These are phyloP conservation scores for Phialophora expanda DNA, from an alignment of 2,329 filamentous ascomycete species.

Conservation along the genomic window DNA sequence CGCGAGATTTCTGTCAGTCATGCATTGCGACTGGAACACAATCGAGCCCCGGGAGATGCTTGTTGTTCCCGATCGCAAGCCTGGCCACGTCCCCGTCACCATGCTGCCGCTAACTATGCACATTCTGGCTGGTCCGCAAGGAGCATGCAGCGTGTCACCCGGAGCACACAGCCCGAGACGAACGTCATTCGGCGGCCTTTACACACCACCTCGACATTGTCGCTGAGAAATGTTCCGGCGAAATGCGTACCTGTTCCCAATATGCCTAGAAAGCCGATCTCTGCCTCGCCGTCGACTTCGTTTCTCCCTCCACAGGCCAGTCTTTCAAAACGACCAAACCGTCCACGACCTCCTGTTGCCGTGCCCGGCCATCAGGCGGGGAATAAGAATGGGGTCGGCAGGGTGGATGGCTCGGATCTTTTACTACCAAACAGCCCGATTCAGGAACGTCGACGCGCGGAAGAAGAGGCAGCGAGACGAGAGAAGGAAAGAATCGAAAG, in stretches of 20 bases:
- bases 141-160: neutral
- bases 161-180: neutral
- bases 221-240: constrained; percentile 11
- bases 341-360: constrained; percentile 2
- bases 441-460: neutral
- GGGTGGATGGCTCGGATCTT: neutral
- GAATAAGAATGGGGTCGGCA: neutral
- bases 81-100: neutral
- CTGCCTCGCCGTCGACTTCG: neutral
- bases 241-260: constrained; percentile 8
- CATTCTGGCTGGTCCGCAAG: neutral
- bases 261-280: constrained; percentile 15
- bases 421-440: constrained; percentile 15
- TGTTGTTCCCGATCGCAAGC: constrained; percentile 8
- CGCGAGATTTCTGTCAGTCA: constrained; percentile 28
- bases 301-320: constrained; percentile 1
- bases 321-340: constrained; percentile 1
- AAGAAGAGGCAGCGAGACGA: constrained; percentile 6
- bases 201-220: constrained; percentile 14
- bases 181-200: constrained; percentile 8
- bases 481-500: neutral
- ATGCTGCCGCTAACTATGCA: neutral
- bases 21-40: constrained; percentile 21
- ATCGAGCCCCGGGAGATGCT: neutral
- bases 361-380: neutral